phyloP scores from a whole-genome alignment of 352 stramenopile genomes.

The Phytophthora nicotianae region DNA sequence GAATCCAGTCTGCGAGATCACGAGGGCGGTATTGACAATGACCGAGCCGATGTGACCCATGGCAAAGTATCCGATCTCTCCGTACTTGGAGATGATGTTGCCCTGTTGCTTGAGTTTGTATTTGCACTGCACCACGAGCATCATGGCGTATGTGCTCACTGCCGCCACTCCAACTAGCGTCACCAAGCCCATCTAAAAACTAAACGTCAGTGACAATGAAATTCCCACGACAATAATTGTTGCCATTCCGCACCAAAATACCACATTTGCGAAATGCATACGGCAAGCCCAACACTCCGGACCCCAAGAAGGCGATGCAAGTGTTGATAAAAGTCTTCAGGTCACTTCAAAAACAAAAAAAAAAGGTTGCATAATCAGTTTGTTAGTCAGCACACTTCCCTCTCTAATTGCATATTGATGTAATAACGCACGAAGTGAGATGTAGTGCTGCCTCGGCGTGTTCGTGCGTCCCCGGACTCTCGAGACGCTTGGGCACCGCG shows the following conservation, averaged over 20 bases:
- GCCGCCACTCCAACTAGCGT: constrained; percentile 57
- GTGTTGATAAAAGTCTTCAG: constrained; percentile 74
- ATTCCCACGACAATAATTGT: constrained; percentile 4
- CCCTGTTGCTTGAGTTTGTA: constrained; percentile 71
- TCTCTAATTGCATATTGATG: constrained; percentile 1
- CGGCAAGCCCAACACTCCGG: constrained; percentile 89
- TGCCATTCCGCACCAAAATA: constrained; percentile 56
- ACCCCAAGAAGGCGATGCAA: constrained; percentile 93
- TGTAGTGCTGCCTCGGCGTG: constrained; percentile 34
- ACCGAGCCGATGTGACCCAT: constrained; percentile 67
- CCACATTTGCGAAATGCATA: constrained; percentile 90
- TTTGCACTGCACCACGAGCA: constrained; percentile 81
- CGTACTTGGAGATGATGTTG: constrained; percentile 71
- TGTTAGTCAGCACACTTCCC: neutral
- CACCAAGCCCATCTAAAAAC: constrained; percentile 53
- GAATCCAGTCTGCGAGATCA: constrained; percentile 90
- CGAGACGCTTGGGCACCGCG: constrained; percentile 20
- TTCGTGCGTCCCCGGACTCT: constrained; percentile 26
- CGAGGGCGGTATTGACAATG: constrained; percentile 86
- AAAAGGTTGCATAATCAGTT: constrained; percentile 9
- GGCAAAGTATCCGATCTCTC: constrained; percentile 84
- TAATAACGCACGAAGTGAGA: constrained; percentile 48
- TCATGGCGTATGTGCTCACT: constrained; percentile 75
- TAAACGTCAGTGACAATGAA: constrained; percentile 7
- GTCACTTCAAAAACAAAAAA: constrained; percentile 38